Percentiles rank a stretch among this genome's conserved stretches.
Conservation (phyloP, 345 rosid genomes). For the Gynandropsis gynandra region DNA sequence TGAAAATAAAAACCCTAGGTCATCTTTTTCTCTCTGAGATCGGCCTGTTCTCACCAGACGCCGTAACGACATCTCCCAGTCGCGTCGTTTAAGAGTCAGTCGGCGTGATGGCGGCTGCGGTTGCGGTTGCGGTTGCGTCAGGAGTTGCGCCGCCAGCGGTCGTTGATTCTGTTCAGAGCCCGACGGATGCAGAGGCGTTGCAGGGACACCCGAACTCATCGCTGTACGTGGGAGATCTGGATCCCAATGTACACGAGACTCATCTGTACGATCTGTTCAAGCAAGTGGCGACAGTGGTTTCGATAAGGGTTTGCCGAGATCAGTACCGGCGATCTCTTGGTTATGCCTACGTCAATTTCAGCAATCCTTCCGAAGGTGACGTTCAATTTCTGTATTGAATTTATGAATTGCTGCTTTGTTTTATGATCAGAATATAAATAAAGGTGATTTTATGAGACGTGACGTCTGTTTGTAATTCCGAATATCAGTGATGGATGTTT, state of each 20-base stretch:
- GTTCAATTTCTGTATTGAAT: background rate
- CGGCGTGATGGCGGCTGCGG: constrained; percentile 30
- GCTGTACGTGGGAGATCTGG: constrained; percentile 65
- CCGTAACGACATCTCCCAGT: constrained; percentile 6
- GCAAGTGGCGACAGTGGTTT: constrained; percentile 41
- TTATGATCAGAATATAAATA: no score
- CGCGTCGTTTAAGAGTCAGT: no score
- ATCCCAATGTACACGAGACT: constrained; percentile 38
- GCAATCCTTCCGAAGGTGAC: constrained; percentile 46
- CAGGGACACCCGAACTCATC: constrained; percentile 34
- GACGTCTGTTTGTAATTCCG: no score
- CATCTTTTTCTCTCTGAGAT: constrained; percentile 4
- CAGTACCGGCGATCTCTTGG: constrained; percentile 46
- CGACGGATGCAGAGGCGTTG: constrained; percentile 10
- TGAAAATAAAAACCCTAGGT: constrained; percentile 5
- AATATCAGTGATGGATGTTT: no score
- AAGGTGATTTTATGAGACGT: no score
- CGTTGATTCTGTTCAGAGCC: constrained; percentile 26
- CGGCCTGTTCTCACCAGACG: constrained; percentile 1
- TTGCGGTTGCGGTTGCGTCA: constrained; percentile 34
- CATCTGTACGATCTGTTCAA: constrained; percentile 49
- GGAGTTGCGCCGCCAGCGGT: constrained; percentile 20
- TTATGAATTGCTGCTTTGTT: constrained; percentile 12
- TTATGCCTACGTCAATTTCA: constrained; percentile 62
- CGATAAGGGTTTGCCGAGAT: constrained; percentile 64